Evolutionary conservation across 345 rosid species (phyloP), one percentile per base, ranked within the genome.

Genomic region (Salix koriyanagi): DNA sequence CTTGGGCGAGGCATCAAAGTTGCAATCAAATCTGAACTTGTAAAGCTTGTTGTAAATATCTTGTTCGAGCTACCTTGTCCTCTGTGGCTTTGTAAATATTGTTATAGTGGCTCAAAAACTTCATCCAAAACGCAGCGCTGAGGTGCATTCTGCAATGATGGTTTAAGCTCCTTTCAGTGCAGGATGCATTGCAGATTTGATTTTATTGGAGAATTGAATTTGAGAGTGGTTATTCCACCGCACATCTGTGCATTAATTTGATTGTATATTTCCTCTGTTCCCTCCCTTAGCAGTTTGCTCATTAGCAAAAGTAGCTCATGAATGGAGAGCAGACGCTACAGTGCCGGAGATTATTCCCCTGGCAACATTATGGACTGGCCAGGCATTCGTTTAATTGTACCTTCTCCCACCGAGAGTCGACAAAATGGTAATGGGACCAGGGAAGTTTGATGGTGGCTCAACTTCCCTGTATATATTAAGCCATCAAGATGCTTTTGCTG

Each of bases 31-130:
- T 70, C 41, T 50, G 36, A 71, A 64, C 70, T 67, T 76, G 83
- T 76, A 85, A 23, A 83, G 82, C 50, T 79, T 70, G 69, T n/a
- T 62, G 83, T 83, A 79, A 60, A 76, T 78, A 79, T 48, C 11
- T 67, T 76, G 73, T 70, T 71, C 6, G 4, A n/a, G 62, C 72
- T 65, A n/a, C 34, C 16, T 28, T 71, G 21, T 56, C 56, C 68
- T 61, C 44, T 72, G 42, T 52, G 65, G 32, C 61, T 30, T 34
- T 76, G 83, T 74, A 48, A 71, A 71, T 78, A 46, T 67, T 25
- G 48, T 16, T 42, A 69, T 79, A 1, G 3, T 37, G 32, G 39
- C 50, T 76, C 21, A 30, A 23, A 34, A 66, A 66, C 70, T 36
- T 36, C 42, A 30, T 36, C 15, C 25, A 36, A 36, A 67, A 67